A percentile compares a stretch with the other conserved stretches of the same genome.
These are phyloP conservation scores for Xylariaceae sp. DNA, from an alignment of 2,329 filamentous ascomycete species.

Conservation along the genomic window DNA sequence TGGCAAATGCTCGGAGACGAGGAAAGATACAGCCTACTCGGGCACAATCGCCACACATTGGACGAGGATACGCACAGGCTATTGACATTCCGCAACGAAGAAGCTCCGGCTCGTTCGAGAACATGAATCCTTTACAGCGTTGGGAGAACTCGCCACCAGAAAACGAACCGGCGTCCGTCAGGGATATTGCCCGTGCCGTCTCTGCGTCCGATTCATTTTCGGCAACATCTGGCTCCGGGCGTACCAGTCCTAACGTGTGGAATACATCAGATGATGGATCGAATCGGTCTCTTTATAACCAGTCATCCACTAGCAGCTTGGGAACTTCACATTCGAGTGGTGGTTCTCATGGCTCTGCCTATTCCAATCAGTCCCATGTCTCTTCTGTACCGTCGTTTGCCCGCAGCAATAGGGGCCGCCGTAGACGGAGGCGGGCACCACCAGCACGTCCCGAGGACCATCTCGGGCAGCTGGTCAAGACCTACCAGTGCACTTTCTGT, in stretches of 20 bases:
- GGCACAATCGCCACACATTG: conserved; percentile 65
- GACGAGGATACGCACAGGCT: conserved; percentile 54
- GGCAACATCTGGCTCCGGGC: conserved; percentile 45
- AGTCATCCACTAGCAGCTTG: conserved; percentile 57
- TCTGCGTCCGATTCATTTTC: conserved; percentile 46
- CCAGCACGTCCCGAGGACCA: conserved; percentile 36
- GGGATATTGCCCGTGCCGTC: conserved; percentile 55
- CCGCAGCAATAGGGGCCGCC: conserved; percentile 40
- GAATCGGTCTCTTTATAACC: conserved; percentile 52
- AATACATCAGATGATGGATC: conserved; percentile 61
- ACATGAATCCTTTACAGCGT: conserved; percentile 55
- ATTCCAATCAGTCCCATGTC: conserved; percentile 54
- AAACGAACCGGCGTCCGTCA: conserved; percentile 57
- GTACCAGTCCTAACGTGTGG: conserved; percentile 54
- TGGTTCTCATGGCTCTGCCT: conserved; percentile 55
- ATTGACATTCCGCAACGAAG: conserved; percentile 69
- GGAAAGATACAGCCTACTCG: conserved; percentile 70
- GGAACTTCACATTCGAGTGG: conserved; percentile 59
- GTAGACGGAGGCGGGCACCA: conserved; percentile 45
- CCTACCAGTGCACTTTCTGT: conserved; percentile 66
- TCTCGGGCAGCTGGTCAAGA: conserved; percentile 46
- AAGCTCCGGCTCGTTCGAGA: conserved; percentile 46
- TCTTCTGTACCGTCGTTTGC: conserved; percentile 47
- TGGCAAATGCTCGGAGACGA: conserved; percentile 81
- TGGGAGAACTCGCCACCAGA: conserved; percentile 58